Conservation (phyloP, 306 rosid species). For the Bauhinia variegata region DNA sequence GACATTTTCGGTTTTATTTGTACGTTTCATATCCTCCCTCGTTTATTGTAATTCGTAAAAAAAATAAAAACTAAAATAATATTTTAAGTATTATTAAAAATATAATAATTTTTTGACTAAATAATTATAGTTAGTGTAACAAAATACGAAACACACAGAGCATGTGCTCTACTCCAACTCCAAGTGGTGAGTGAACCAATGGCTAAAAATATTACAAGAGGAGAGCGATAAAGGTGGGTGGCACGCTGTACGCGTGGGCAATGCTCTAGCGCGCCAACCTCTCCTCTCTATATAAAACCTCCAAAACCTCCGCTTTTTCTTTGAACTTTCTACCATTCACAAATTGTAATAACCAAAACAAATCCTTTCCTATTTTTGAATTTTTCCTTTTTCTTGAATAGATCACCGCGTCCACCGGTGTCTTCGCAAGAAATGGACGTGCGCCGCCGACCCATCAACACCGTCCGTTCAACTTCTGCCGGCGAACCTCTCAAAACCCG, state of each 20-base stretch:
- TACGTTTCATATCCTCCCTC: too few species aligned
- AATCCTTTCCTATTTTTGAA: neutral
- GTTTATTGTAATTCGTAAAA: too few species aligned
- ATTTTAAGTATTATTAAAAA: too few species aligned
- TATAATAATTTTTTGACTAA: too few species aligned
- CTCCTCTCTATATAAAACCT: too few species aligned
- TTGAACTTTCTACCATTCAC: conserved; percentile 29
- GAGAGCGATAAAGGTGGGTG: conserved; percentile 1
- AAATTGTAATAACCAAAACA: neutral
- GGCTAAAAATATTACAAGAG: too few species aligned
- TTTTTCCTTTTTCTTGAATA: neutral
- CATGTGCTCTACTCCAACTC: too few species aligned
- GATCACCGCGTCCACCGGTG: neutral
- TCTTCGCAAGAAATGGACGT: conserved; percentile 53
- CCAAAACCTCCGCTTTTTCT: conserved; percentile 14
- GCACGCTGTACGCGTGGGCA: conserved; percentile 43
- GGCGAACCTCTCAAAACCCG: conserved; percentile 26
- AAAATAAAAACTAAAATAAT: too few species aligned
- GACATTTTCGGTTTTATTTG: too few species aligned
- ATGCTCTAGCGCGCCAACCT: conserved; percentile 28
- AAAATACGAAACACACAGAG: too few species aligned
- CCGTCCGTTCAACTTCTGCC: neutral
- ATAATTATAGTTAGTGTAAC: too few species aligned
- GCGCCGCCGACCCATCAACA: conserved; percentile 51
- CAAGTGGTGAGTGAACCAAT: too few species aligned